Evolutionary conservation across 192 early-diverging fungal genomes (phyloP).

Genomic region (Rhizophlyctis rosea): DNA sequence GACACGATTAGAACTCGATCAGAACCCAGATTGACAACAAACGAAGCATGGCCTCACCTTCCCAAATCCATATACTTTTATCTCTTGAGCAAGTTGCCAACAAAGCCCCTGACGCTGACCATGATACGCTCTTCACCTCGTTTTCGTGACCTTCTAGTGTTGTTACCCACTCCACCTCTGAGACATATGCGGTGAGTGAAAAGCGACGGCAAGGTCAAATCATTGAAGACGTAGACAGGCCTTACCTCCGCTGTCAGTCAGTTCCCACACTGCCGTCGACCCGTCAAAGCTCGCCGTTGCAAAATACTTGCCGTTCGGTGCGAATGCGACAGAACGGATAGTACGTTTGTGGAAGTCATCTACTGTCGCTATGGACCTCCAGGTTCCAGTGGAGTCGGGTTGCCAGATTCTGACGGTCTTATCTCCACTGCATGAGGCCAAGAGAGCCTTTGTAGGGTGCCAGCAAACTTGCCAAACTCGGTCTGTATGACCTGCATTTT

Average conservation of each 20-base stretch:
- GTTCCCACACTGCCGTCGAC: slow-evolving; percentile 89
- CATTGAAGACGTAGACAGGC: background rate
- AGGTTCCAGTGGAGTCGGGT: slow-evolving; percentile 37
- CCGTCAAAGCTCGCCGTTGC: slow-evolving; percentile 93
- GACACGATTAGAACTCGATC: background rate
- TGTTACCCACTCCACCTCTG: slow-evolving; percentile 83
- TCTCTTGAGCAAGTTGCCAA: slow-evolving; percentile 93
- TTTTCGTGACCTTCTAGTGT: slow-evolving; percentile 98
- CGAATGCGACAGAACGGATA: slow-evolving; percentile 83
- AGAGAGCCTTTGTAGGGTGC: slow-evolving; percentile 69
- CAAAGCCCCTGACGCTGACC: slow-evolving; percentile 76
- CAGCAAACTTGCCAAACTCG: slow-evolving; percentile 84
- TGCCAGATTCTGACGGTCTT: slow-evolving; percentile 87
- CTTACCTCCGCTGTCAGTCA: slow-evolving; percentile 25
- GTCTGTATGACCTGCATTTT: slow-evolving; percentile 76
- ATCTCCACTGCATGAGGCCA: slow-evolving; percentile 86
- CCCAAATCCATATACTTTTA: slow-evolving; percentile 99
- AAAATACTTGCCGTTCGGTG: slow-evolving; percentile 65
- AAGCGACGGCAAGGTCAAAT: background rate
- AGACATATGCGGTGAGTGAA: background rate
- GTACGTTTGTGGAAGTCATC: slow-evolving; percentile 90
- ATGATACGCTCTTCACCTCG: slow-evolving; percentile 91
- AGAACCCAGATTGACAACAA: background rate
- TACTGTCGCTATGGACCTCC: slow-evolving; percentile 70
- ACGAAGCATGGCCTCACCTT: slow-evolving; percentile 42